A percentile compares a stretch with the other conserved stretches of the same genome.
Evolutionary conservation across 2,329 filamentous ascomycete genomes (phyloP).

Genomic region (Fusarium sp.): DNA sequence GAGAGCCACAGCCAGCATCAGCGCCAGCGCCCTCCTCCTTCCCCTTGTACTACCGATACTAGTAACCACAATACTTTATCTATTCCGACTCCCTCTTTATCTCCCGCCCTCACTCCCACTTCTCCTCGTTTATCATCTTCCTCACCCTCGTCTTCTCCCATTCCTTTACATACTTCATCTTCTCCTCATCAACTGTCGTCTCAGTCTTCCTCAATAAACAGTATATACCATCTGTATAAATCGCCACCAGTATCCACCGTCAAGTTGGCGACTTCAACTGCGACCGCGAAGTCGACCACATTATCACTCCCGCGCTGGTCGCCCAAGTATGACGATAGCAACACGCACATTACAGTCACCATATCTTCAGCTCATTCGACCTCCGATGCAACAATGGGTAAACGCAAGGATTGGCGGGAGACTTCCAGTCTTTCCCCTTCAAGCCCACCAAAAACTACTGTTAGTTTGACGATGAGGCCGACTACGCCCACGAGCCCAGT

Average conservation of each 20-base stretch:
- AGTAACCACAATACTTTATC: conserved; percentile 44
- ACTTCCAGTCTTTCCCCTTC: conserved; percentile 49
- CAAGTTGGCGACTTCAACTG: conserved; percentile 30
- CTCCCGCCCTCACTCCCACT: conserved; percentile 34
- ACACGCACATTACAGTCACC: conserved; percentile 45
- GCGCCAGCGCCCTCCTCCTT: conserved; percentile 34
- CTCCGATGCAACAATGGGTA: conserved; percentile 54
- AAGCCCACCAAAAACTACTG: conserved; percentile 49
- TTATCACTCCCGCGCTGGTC: conserved; percentile 45
- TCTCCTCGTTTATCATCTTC: conserved; percentile 30
- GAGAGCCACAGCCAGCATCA: conserved; percentile 39
- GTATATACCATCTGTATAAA: conserved; percentile 21
- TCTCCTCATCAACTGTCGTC: conserved; percentile 16
- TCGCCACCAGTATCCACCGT: conserved; percentile 15
- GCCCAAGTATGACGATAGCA: conserved; percentile 52
- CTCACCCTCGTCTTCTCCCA: conserved; percentile 24
- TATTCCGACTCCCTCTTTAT: conserved; percentile 44
- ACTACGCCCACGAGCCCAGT: conserved; percentile 65
- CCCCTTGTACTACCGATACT: conserved; percentile 38
- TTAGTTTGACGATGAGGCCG: conserved; percentile 48
- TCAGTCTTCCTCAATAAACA: conserved; percentile 11
- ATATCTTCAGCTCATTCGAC: conserved; percentile 43
- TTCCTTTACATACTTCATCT: conserved; percentile 35
- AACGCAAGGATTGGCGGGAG: conserved; percentile 54
- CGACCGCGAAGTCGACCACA: conserved; percentile 39